phyloP scores from a whole-genome alignment of 805 yeast species.

The Schwanniomyces yamadae region DNA sequence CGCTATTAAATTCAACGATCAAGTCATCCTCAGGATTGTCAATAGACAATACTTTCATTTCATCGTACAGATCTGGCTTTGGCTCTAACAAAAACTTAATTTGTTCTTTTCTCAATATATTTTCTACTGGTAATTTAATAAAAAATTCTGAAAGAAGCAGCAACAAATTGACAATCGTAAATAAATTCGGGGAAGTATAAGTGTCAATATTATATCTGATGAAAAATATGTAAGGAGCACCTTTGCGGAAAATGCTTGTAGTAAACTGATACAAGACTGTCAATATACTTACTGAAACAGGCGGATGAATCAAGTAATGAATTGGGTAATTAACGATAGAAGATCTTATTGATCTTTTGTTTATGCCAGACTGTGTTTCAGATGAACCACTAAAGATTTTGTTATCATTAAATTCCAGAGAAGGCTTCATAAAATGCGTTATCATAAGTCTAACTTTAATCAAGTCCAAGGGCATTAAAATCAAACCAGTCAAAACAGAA shows the following conservation, averaged over 20 bases:
- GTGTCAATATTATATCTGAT: slow-evolving; percentile 64
- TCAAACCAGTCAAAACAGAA: slow-evolving; percentile 65
- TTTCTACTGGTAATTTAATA: slow-evolving; percentile 83
- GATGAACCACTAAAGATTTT: slow-evolving; percentile 2
- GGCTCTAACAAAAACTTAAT: slow-evolving; percentile 56
- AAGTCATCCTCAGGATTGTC: slow-evolving; percentile 45
- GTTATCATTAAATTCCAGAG: slow-evolving; percentile 6
- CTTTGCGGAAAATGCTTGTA: slow-evolving; percentile 56
- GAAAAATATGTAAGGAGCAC: slow-evolving; percentile 66
- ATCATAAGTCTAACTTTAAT: slow-evolving; percentile 76
- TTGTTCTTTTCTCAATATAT: slow-evolving; percentile 81
- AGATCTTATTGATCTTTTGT: slow-evolving; percentile 68
- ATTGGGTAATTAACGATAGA: slow-evolving; percentile 61
- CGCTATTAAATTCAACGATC: slow-evolving; percentile 52
- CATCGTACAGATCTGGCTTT: slow-evolving; percentile 36
- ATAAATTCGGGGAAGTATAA: slow-evolving; percentile 59
- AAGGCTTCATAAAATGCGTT: slow-evolving; percentile 51
- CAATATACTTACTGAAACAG: slow-evolving; percentile 32
- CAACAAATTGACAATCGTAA: slow-evolving; percentile 55
- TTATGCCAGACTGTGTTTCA: slow-evolving; percentile 9
- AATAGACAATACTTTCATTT: slow-evolving; percentile 40
- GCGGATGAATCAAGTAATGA: slow-evolving; percentile 57
- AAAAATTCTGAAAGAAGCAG: slow-evolving; percentile 69
- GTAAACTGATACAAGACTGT: slow-evolving; percentile 64
- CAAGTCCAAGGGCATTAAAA: slow-evolving; percentile 78